These are phyloP conservation scores for Chlamydomonas applanata DNA, from an alignment of 139 green algal species.

Conservation along the genomic window DNA sequence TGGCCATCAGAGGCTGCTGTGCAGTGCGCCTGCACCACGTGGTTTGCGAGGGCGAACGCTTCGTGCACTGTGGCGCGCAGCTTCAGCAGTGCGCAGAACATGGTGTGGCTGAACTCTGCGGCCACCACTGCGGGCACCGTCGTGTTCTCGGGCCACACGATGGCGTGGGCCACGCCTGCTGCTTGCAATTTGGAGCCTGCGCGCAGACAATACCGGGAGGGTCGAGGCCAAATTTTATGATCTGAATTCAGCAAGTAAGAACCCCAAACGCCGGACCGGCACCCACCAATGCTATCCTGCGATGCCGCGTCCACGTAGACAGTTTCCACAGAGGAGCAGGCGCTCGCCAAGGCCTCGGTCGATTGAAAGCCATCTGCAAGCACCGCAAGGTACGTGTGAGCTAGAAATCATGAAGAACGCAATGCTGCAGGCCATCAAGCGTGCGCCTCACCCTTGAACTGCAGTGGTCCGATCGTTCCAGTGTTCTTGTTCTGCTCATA, in stretches of 20 bases:
- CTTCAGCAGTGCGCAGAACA: constrained; percentile 60
- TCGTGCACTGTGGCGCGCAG: constrained; percentile 43
- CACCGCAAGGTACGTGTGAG: too few species aligned
- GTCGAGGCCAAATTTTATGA: background rate
- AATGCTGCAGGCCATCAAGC: background rate
- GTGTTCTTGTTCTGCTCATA: constrained; percentile 3
- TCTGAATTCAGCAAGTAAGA: too few species aligned
- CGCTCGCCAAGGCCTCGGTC: constrained; percentile 12
- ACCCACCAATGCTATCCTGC: constrained; percentile 17
- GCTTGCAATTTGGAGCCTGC: constrained; percentile 24
- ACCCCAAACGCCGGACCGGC: background rate
- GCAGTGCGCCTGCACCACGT: constrained; percentile 33
- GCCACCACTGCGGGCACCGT: constrained; percentile 43
- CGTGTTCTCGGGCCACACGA: constrained; percentile 50
- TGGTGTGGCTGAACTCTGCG: constrained; percentile 62
- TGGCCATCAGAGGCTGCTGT: background rate
- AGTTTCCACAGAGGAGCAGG: constrained; percentile 19
- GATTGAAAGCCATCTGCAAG: background rate
- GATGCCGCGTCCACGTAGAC: constrained; percentile 45
- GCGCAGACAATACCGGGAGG: background rate
- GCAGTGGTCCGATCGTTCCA: constrained; percentile 7
- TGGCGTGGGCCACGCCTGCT: constrained; percentile 34
- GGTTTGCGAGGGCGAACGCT: constrained; percentile 65
- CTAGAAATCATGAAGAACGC: too few species aligned
- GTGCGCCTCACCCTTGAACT: constrained; percentile 26